Evolutionary conservation across 169 alveolate genomes (phyloP).

Genomic region (Plasmodium falciparum): DNA sequence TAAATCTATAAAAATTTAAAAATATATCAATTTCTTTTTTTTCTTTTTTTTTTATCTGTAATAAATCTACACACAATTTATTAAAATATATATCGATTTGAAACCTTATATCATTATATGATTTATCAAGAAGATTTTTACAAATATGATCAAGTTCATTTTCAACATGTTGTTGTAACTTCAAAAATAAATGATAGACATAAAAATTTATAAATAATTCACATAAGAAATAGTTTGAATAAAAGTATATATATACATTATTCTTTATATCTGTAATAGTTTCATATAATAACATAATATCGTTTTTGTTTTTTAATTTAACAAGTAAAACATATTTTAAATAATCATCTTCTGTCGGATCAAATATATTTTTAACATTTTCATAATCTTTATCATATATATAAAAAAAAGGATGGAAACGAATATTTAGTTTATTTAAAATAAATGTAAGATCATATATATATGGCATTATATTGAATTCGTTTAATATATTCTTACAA

Average conservation of each 20-base stretch:
- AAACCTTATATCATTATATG: background rate
- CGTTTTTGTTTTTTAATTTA: background rate
- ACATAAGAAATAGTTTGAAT: background rate
- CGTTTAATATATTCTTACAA: background rate
- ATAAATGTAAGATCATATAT: conserved; percentile 35
- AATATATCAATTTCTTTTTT: conserved; percentile 18
- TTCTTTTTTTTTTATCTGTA: conserved; percentile 1
- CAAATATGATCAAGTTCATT: background rate
- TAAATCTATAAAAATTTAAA: conserved; percentile 26
- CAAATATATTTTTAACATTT: conserved; percentile 4
- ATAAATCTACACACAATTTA: conserved; percentile 6
- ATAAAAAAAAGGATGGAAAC: conserved; percentile 25
- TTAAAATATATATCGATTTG: conserved; percentile 15
- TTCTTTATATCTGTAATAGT: conserved; percentile 19
- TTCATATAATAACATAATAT: background rate
- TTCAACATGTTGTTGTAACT: background rate
- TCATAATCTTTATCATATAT: conserved; percentile 8
- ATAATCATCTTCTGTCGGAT: conserved; percentile 11
- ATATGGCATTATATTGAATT: conserved; percentile 12
- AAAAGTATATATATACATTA: conserved; percentile 22
- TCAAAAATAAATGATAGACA: conserved; percentile 3
- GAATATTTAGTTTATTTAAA: conserved; percentile 6
- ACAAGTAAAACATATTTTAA: background rate
- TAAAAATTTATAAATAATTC: conserved; percentile 10
- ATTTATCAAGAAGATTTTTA: conserved; percentile 1